phyloP scores from a whole-genome alignment of 768 basidiomycete species.

The Rhizopogon vinicolor region DNA sequence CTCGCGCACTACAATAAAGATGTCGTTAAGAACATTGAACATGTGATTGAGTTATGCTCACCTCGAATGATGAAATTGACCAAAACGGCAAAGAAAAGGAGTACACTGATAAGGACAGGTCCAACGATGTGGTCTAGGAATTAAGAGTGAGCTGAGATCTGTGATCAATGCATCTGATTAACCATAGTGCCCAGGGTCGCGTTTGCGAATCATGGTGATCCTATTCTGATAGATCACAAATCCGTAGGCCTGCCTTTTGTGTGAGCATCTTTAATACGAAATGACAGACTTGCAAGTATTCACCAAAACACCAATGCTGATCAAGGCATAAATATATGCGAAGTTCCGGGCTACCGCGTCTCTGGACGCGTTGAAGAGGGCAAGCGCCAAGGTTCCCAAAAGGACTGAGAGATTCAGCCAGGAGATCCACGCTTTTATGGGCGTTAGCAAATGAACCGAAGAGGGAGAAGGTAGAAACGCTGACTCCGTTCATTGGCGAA shows the following conservation, averaged over 20 bases:
- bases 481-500: constrained; percentile 92
- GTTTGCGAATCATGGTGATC: constrained; percentile 83
- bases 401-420: constrained; percentile 87
- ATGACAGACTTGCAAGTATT: neutral
- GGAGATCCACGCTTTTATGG: constrained; percentile 74
- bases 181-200: constrained; percentile 92
- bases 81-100: constrained; percentile 85
- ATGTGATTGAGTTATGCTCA: constrained; percentile 31
- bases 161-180: constrained; percentile 12
- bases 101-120: constrained; percentile 74
- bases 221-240: constrained; percentile 84
- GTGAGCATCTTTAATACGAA: neutral
- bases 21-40: constrained; percentile 1
- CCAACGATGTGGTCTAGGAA: constrained; percentile 72
- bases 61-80: constrained; percentile 87
- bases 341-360: constrained; percentile 63
- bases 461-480: constrained; percentile 16
- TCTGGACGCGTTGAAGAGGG: constrained; percentile 82
- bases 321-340: constrained; percentile 76
- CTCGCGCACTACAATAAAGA: constrained; percentile 44
- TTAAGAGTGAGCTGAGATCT: neutral
- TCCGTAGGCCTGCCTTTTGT: constrained; percentile 65
- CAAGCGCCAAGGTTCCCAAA: constrained; percentile 79
- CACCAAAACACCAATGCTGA: constrained; percentile 71
- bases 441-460: constrained; percentile 2